These are phyloP conservation scores for Breynia disticha DNA, from an alignment of 441 rosid genomes.

Conservation along the genomic window DNA sequence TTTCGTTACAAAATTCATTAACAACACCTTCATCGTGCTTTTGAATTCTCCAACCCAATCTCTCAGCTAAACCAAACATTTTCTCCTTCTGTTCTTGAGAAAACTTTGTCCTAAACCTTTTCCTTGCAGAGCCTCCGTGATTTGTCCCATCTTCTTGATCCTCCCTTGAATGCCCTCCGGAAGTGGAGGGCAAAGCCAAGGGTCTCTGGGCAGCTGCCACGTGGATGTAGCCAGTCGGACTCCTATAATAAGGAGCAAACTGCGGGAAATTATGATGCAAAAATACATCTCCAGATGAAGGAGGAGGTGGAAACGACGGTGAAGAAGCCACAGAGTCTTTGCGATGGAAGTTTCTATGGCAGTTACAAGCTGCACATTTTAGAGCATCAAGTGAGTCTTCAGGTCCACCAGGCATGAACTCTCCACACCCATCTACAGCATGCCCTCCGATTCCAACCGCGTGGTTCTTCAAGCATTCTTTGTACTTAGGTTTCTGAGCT, in stretches of 20 bases:
- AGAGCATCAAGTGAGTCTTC: slow-evolving; percentile 74
- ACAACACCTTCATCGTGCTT: slow-evolving; percentile 74
- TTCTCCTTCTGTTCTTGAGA: slow-evolving; percentile 75
- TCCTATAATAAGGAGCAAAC: too few relatives aligned
- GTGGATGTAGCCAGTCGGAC: too few relatives aligned
- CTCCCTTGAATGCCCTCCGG: too few relatives aligned
- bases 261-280: too few relatives aligned
- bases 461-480: slow-evolving; percentile 83
- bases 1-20: slow-evolving; percentile 69
- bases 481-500: too few relatives aligned
- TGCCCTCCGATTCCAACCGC: slow-evolving; percentile 70
- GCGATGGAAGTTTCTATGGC: slow-evolving; percentile 95
- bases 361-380: slow-evolving; percentile 86
- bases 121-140: slow-evolving; percentile 31
- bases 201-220: too few relatives aligned
- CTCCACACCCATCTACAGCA: slow-evolving; percentile 87
- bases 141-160: too few relatives aligned
- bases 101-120: slow-evolving; percentile 71
- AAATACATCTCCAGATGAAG: too few relatives aligned
- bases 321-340: slow-evolving; percentile 19
- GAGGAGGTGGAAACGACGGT: too few relatives aligned
- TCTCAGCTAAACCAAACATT: slow-evolving; percentile 70
- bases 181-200: too few relatives aligned
- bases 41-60: slow-evolving; percentile 79
- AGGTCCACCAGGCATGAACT: slow-evolving; percentile 78